Percentiles rank a stretch among this genome's conserved stretches.
Conservation (phyloP, 371 early-diverging fungal species). For the Conidiobolus incongruus region DNA sequence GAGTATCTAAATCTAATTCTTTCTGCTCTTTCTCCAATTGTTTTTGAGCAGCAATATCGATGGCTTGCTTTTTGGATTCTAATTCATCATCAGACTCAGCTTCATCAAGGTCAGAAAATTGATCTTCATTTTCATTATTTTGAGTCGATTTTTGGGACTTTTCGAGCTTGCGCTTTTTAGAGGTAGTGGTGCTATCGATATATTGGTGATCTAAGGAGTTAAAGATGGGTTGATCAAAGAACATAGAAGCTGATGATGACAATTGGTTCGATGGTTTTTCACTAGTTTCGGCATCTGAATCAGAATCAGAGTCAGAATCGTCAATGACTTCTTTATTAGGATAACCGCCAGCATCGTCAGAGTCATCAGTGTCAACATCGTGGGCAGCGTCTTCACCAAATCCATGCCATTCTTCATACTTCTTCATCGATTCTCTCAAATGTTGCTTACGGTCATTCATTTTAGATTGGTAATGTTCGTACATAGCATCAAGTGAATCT, state of each 20-base stretch:
- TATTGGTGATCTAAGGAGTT: no score
- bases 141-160: slow-evolving; percentile 10
- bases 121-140: slow-evolving; percentile 12
- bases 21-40: not conserved
- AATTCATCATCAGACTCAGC: slow-evolving; percentile 16
- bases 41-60: not conserved
- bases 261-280: slow-evolving; percentile 33
- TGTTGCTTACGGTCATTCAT: not conserved
- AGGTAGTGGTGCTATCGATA: slow-evolving; percentile 19
- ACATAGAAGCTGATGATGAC: slow-evolving; percentile 35
- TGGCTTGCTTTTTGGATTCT: slow-evolving; percentile 23
- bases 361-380: no score
- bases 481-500: not conserved
- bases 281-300: slow-evolving; percentile 13
- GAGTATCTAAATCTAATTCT: slow-evolving; percentile 36
- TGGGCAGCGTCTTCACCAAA: slow-evolving; percentile 9
- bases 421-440: not conserved
- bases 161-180: slow-evolving; percentile 27
- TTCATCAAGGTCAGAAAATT: slow-evolving; percentile 13
- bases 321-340: no score
- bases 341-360: no score
- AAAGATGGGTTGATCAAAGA: slow-evolving; percentile 86
- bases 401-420: slow-evolving; percentile 3
- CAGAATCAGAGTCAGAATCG: no score
- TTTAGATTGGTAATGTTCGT: not conserved